Base-by-base conservation (phyloP, 164 flowering plant species). In the Kalanchoe fedtschenkoi region DNA sequence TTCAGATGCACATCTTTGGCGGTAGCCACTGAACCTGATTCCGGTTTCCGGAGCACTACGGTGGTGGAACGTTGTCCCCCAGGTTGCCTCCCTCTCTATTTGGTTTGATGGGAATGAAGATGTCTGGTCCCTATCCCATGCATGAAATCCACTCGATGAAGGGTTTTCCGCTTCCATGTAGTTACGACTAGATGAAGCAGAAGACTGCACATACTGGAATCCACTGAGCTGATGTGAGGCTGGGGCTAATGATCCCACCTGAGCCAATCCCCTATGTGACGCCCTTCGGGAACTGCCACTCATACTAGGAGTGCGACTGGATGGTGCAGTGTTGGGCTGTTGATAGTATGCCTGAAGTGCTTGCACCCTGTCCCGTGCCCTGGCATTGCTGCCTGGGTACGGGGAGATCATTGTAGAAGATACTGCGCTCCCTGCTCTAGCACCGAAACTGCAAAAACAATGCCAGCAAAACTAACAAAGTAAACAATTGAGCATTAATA, bases 121-220 rank as follows among this genome's bases (percentile, higher is more conserved):
- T 72, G 77, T 72, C 29, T 83, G 87, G 19, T 90, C 95, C 59
- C 89, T 76, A 38, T 88, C 97, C 99, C 97, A 85, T 5, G 77
- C 68, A 65, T 75, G 83, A 60, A 78, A 83, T 1, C 80, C 82
- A 62, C 57, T 74, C 17, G 81, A 65, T 44, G 68, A 15, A 26
- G 78, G 64, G 66, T 74, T 86, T 58, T 86, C 91, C 14, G 80
- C 63, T 65, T 87, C 95, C 67, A 71, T 88, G 38, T 71, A 81
- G 67, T 51, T 83, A 43, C 83, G 83, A 8, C 82, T 74, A 0
- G 96, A 69, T 30, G 91, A 71, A 21, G 69, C 72, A 33, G 55
- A 47, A 30, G 92, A 70, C 15, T 87, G 91, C 58, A 80, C 60
- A 60, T 77, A 73, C 58, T 77, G 79, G 73, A 74, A 78, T 22